These are phyloP conservation scores for Dicorynia guianensis DNA, from an alignment of 306 rosid genomes.

Conservation along the genomic window DNA sequence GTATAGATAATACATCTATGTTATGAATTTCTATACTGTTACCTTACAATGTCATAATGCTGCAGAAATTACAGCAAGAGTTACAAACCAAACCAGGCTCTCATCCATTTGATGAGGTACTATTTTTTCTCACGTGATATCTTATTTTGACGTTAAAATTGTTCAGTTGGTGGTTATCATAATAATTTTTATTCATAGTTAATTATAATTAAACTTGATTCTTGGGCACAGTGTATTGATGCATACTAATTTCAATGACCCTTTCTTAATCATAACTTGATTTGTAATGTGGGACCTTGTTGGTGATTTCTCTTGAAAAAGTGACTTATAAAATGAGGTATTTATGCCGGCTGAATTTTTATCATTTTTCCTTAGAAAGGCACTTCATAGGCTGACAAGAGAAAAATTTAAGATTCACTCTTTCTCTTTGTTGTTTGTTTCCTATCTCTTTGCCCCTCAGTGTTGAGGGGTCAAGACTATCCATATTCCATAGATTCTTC, in stretches of 20 bases:
- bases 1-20: background rate
- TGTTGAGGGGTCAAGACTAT: background rate
- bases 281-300: no score
- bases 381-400: background rate
- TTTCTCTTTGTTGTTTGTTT: background rate
- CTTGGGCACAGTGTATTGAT: background rate
- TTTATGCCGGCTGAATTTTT: background rate
- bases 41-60: constrained; percentile 32
- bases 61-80: constrained; percentile 79
- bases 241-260: no score
- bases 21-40: constrained; percentile 17
- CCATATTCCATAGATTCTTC: background rate
- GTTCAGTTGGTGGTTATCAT: background rate
- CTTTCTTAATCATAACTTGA: no score
- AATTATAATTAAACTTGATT: background rate
- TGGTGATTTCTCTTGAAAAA: background rate
- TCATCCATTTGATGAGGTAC: constrained; percentile 75
- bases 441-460: background rate
- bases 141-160: background rate
- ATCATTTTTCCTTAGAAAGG: background rate
- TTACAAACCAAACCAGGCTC: constrained; percentile 59
- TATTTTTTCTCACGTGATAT: background rate
- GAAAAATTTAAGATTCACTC: background rate
- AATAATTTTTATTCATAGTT: background rate
- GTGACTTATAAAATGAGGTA: background rate